Evolutionary conservation across 257 asterid genomes (phyloP).

Genomic region (Solanum pennellii): DNA sequence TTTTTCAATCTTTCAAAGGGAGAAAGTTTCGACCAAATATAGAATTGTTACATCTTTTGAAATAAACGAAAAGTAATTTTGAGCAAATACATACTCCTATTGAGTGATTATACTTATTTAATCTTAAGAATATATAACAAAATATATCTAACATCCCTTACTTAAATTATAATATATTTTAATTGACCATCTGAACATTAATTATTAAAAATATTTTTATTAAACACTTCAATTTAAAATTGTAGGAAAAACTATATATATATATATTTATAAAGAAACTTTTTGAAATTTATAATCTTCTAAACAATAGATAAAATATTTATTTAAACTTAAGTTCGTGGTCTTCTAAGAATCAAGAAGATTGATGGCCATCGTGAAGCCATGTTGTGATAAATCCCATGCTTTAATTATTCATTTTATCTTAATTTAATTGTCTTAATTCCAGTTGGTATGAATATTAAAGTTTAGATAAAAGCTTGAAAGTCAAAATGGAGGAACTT

Average conservation of each 20-base stretch:
- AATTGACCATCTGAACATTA: not conserved
- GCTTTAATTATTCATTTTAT: not conserved
- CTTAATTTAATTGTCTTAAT: not conserved
- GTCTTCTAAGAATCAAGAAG: not conserved
- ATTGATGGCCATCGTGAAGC: not conserved
- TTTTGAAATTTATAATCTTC: not conserved
- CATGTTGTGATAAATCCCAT: not conserved
- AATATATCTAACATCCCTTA: not conserved
- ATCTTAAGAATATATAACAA: not conserved
- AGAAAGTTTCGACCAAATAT: not conserved
- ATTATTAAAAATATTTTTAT: not conserved
- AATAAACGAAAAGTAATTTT: not conserved
- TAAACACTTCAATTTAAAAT: not conserved
- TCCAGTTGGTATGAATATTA: not conserved
- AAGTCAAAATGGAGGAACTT: not conserved
- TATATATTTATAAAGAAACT: fast-evolving
- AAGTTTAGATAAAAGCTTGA: not conserved
- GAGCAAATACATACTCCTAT: not conserved
- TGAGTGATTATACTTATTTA: not conserved
- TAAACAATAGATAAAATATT: not conserved
- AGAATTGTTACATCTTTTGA: not conserved
- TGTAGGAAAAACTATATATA: not conserved
- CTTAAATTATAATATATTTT: not conserved
- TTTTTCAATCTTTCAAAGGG: not conserved
- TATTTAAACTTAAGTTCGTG: not conserved